These are phyloP conservation scores for Oryza meridionalis DNA, from an alignment of 176 grass and related monocot species.

Conservation along the genomic window DNA sequence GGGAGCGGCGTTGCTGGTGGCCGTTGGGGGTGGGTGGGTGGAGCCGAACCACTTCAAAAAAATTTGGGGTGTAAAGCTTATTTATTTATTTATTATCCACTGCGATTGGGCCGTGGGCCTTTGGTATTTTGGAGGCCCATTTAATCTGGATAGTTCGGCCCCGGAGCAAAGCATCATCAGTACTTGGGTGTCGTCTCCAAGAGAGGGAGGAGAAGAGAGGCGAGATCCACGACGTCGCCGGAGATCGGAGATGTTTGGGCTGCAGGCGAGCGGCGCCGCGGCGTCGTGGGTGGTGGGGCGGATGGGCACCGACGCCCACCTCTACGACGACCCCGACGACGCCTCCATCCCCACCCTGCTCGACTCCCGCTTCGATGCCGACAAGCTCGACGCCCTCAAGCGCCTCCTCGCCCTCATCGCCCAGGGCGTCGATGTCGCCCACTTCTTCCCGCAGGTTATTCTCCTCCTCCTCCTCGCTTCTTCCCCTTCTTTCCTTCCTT, in stretches of 20 bases:
- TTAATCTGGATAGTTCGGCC: neutral
- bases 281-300: constrained; percentile 81
- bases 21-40: constrained; percentile 21
- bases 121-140: neutral
- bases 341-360: constrained; percentile 77
- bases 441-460: constrained; percentile 80
- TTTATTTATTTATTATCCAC: neutral
- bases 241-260: constrained; percentile 57
- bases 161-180: too few relatives aligned
- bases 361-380: constrained; percentile 85
- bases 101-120: neutral
- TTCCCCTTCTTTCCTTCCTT: neutral
- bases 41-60: neutral
- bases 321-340: constrained; percentile 97
- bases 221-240: constrained; percentile 3
- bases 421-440: constrained; percentile 78
- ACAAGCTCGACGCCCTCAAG: constrained; percentile 91
- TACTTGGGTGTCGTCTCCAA: neutral
- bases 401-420: constrained; percentile 89
- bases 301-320: constrained; percentile 93
- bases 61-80: too few relatives aligned
- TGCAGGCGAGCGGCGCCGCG: constrained; percentile 65
- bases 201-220: neutral
- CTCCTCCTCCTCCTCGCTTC: too few relatives aligned
- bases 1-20: neutral